Percentiles rank a stretch among this genome's conserved stretches.
Evolutionary conservation across 1,139 yeast species (phyloP).

Genomic region (Taiozyma onychis): DNA sequence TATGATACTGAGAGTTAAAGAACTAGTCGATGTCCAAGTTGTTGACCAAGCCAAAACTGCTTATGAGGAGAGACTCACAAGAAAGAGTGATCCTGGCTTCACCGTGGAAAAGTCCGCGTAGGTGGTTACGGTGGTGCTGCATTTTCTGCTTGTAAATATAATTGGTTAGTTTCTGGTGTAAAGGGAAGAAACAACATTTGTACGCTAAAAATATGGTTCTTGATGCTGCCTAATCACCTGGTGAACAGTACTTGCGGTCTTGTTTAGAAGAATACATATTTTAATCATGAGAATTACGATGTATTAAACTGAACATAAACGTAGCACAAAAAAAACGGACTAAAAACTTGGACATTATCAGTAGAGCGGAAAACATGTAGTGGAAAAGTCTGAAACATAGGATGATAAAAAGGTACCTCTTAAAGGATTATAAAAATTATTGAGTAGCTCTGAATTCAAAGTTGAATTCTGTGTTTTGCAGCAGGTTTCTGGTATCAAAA

Average conservation of each 20-base stretch:
- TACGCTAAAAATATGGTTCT: too few species aligned
- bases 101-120: slow-evolving; percentile 31
- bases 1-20: slow-evolving; percentile 77
- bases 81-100: slow-evolving; percentile 65
- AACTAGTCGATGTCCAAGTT: slow-evolving; percentile 79
- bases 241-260: not conserved
- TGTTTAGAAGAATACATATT: not conserved
- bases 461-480: slow-evolving; percentile 18
- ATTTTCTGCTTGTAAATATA: not conserved
- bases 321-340: not conserved
- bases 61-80: slow-evolving; percentile 45
- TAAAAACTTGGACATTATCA: not conserved
- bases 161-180: not conserved
- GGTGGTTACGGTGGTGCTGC: not conserved
- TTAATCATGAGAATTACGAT: not conserved
- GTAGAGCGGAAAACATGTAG: not conserved
- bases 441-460: slow-evolving; percentile 10
- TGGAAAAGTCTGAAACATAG: not conserved
- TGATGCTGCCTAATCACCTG: not conserved
- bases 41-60: slow-evolving; percentile 48
- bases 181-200: too few species aligned
- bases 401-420: not conserved
- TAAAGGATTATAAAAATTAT: not conserved
- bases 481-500: slow-evolving; percentile 20
- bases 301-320: not conserved